phyloP scores from a whole-genome alignment of 371 early-diverging fungal genomes.

The Dinochytrium kinnereticum region DNA sequence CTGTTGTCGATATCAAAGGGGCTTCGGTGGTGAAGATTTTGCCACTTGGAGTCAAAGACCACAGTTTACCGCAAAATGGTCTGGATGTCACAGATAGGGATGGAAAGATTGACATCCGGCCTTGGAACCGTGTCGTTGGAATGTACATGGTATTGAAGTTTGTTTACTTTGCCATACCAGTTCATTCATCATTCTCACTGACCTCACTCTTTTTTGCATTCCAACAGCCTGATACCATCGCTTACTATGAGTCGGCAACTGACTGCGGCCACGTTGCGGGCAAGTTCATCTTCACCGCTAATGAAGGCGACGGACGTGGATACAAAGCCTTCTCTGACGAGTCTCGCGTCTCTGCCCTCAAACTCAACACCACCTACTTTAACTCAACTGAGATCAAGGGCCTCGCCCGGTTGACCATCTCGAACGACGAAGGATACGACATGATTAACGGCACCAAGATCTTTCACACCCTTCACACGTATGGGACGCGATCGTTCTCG shows the following conservation, averaged over 20 bases:
- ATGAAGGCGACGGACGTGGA: constrained; percentile 11
- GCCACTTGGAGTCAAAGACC: constrained; percentile 13
- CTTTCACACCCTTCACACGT: constrained; percentile 9
- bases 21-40: constrained; percentile 11
- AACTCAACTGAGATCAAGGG: neutral
- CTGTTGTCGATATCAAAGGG: constrained; percentile 9
- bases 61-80: neutral
- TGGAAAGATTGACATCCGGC: constrained; percentile 5
- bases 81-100: constrained; percentile 14
- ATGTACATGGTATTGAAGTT: constrained; percentile 1
- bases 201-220: neutral
- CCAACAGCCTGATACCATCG: constrained; percentile 12
- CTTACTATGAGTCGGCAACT: neutral
- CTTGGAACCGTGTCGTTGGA: neutral
- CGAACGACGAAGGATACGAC: constrained; percentile 12
- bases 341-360: neutral
- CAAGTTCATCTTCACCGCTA: constrained; percentile 18
- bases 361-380: constrained; percentile 4
- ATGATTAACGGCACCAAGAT: constrained; percentile 10
- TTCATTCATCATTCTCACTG: neutral
- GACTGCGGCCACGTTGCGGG: neutral
- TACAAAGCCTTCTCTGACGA: constrained; percentile 6
- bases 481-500: constrained; percentile 4
- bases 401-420: constrained; percentile 12
- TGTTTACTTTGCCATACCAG: no score